Conservation (phyloP, 2,329 filamentous ascomycete genomes). For the Botrytis porri region DNA sequence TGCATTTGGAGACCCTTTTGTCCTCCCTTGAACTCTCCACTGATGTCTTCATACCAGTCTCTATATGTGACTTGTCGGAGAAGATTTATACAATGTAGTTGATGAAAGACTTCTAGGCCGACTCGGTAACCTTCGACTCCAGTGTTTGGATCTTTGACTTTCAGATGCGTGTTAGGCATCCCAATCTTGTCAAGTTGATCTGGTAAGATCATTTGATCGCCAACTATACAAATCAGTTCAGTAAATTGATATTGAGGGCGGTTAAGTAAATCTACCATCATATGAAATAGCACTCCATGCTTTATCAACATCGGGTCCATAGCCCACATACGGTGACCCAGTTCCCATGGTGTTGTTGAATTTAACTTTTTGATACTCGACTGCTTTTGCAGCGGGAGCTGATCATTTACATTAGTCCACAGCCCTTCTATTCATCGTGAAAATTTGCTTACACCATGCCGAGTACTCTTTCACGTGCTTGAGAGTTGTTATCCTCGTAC, state of each 20-base stretch:
- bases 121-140: conserved; percentile 59
- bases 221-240: conserved; percentile 42
- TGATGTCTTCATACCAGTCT: conserved; percentile 48
- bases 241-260: too few relatives aligned
- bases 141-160: conserved; percentile 53
- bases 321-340: conserved; percentile 51
- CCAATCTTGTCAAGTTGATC: conserved; percentile 53
- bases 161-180: conserved; percentile 48
- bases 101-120: conserved; percentile 45
- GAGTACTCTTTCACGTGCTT: conserved; percentile 42
- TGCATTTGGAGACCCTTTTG: conserved; percentile 45
- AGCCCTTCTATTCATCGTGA: neutral
- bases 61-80: conserved; percentile 47
- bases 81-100: conserved; percentile 42
- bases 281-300: conserved; percentile 56
- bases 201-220: conserved; percentile 57
- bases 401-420: neutral
- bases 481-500: conserved; percentile 32
- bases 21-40: conserved; percentile 48
- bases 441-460: conserved; percentile 43
- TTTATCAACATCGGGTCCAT: conserved; percentile 53
- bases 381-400: conserved; percentile 48
- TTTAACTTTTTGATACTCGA: conserved; percentile 49
- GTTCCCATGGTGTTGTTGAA: conserved; percentile 48
- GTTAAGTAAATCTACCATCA: conserved; percentile 37